Conservation (phyloP, 1,284 basidiomycete genomes). For the Bjerkandera adusta region DNA sequence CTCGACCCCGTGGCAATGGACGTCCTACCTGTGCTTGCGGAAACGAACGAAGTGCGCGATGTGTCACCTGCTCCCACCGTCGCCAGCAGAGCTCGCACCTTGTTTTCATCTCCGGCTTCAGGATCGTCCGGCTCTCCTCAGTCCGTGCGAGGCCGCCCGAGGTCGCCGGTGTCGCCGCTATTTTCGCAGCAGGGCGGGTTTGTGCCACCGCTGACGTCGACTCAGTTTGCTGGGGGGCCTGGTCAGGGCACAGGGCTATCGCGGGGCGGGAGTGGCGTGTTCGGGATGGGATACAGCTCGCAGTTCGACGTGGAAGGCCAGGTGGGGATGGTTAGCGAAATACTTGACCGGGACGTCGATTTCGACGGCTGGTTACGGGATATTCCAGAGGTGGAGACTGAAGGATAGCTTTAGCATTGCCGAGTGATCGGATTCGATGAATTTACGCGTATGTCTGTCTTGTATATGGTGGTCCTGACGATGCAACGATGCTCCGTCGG, state of each 20-base stretch:
- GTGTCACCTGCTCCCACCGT: slow-evolving; percentile 10
- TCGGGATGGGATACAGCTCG: slow-evolving; percentile 41
- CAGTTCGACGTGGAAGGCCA: slow-evolving; percentile 46
- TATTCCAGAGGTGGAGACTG: slow-evolving; percentile 26
- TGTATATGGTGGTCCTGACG: too few species aligned
- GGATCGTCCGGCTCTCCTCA: slow-evolving; percentile 31
- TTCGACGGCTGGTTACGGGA: slow-evolving; percentile 44
- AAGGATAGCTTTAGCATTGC: background rate
- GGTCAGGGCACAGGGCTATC: slow-evolving; percentile 14
- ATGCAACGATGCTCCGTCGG: background rate
- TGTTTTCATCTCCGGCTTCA: slow-evolving; percentile 43
- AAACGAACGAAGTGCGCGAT: slow-evolving; percentile 9
- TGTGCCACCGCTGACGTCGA: slow-evolving; percentile 38
- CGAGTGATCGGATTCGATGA: too few species aligned
- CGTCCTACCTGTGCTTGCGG: slow-evolving; percentile 11
- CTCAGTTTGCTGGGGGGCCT: slow-evolving; percentile 26
- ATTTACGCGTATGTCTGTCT: too few species aligned
- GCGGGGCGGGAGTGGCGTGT: slow-evolving; percentile 25
- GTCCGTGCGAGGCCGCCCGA: slow-evolving; percentile 22
- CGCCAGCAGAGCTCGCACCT: slow-evolving; percentile 35
- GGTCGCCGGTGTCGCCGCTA: slow-evolving; percentile 38
- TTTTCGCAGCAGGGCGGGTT: slow-evolving; percentile 40
- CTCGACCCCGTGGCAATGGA: background rate
- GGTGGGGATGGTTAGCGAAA: slow-evolving; percentile 38
- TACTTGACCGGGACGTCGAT: slow-evolving; percentile 45